Percentiles rank a stretch among this genome's conserved stretches.
phyloP scores from a whole-genome alignment of 139 green algal species.

The Marvania coccoides region DNA sequence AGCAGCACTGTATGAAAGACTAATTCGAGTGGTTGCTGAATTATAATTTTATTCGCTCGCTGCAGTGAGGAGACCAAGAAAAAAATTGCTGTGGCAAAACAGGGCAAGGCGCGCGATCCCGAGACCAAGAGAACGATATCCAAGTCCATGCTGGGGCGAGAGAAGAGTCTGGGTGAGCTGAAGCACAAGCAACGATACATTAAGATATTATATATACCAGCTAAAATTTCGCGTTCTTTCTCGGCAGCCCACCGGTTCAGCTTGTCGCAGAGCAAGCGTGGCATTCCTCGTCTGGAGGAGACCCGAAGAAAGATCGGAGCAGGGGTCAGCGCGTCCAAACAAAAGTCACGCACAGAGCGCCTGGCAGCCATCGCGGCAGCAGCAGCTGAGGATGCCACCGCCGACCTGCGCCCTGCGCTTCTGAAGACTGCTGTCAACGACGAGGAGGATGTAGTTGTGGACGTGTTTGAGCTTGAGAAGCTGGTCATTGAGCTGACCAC shows the following conservation, averaged over 20 bases:
- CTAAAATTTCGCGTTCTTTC: neutral
- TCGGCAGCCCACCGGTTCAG: neutral
- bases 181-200: neutral
- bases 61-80: slow-evolving; percentile 7
- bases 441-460: neutral
- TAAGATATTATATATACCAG: neutral
- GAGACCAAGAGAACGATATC: slow-evolving; percentile 8
- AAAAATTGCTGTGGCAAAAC: slow-evolving; percentile 8
- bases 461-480: slow-evolving; percentile 9
- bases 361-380: slow-evolving; percentile 3
- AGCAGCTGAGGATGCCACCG: slow-evolving; percentile 1
- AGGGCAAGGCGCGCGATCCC: neutral
- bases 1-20: too few relatives aligned
- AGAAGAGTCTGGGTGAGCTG: neutral
- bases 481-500: slow-evolving; percentile 3
- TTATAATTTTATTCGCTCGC: too few relatives aligned
- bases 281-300: neutral
- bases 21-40: too few relatives aligned
- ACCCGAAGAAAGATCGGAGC: slow-evolving; percentile 1
- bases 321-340: neutral
- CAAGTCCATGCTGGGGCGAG: neutral
- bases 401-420: slow-evolving; percentile 3
- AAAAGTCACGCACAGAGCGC: neutral
- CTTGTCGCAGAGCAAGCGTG: neutral
- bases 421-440: neutral